These are phyloP conservation scores for Colletotrichum graminicola DNA, from an alignment of 2,329 filamentous ascomycete species.

Conservation along the genomic window DNA sequence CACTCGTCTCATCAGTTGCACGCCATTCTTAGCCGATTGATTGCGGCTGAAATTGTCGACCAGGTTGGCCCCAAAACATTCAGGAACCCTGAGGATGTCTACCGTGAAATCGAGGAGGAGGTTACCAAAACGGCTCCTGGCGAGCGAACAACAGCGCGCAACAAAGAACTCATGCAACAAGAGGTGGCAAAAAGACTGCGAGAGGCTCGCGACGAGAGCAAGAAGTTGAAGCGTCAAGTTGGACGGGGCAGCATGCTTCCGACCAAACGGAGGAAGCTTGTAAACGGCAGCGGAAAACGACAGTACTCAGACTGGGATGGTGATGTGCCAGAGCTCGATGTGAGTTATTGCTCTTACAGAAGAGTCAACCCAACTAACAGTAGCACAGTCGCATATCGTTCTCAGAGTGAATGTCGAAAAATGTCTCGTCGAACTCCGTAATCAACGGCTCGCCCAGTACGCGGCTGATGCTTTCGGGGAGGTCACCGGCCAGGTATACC, in stretches of 20 bases:
- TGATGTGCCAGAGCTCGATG: slow-evolving; percentile 64
- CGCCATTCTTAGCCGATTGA: slow-evolving; percentile 63
- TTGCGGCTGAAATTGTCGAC: slow-evolving; percentile 76
- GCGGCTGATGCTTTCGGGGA: slow-evolving; percentile 78
- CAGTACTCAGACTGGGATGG: slow-evolving; percentile 52
- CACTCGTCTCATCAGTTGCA: slow-evolving; percentile 63
- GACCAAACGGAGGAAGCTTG: slow-evolving; percentile 67
- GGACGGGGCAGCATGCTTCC: slow-evolving; percentile 55
- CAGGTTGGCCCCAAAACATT: slow-evolving; percentile 70
- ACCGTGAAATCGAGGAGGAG: slow-evolving; percentile 72
- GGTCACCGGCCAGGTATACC: slow-evolving; percentile 83
- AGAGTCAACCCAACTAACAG: slow-evolving; percentile 46
- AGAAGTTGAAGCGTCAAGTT: slow-evolving; percentile 64
- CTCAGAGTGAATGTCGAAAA: slow-evolving; percentile 89
- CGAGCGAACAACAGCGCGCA: slow-evolving; percentile 64
- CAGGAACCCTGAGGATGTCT: slow-evolving; percentile 71
- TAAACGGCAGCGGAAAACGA: slow-evolving; percentile 58
- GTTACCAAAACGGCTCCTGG: slow-evolving; percentile 63
- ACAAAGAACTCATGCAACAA: slow-evolving; percentile 72
- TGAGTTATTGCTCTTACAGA: slow-evolving; percentile 52
- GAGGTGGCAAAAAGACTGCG: slow-evolving; percentile 66
- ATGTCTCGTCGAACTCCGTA: slow-evolving; percentile 84
- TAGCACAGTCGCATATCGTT: slow-evolving; percentile 73
- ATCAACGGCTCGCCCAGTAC: slow-evolving; percentile 79
- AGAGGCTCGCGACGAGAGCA: slow-evolving; percentile 65